A percentile compares a stretch with the other conserved stretches of the same genome.
Conservation (phyloP, 1,139 yeast genomes). For the Yamadazyma dendronema region DNA sequence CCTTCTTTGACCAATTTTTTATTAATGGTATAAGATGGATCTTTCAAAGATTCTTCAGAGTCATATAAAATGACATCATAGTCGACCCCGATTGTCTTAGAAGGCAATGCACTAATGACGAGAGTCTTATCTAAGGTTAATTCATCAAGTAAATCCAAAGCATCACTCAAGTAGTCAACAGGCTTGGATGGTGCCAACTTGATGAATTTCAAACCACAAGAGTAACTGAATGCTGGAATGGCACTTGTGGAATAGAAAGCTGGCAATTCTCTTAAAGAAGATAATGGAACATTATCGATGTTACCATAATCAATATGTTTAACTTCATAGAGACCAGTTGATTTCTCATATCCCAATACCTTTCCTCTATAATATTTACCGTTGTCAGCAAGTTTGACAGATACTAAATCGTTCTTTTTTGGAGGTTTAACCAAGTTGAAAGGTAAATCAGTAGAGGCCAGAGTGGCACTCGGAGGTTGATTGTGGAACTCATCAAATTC, state of each 20-base stretch:
- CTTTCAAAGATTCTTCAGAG: slow-evolving; percentile 55
- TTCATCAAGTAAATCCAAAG: slow-evolving; percentile 57
- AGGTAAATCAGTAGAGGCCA: slow-evolving; percentile 44
- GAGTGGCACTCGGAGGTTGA: slow-evolving; percentile 39
- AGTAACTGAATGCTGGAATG: slow-evolving; percentile 57
- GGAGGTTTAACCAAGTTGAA: slow-evolving; percentile 45
- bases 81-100: slow-evolving; percentile 37
- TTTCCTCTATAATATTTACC: slow-evolving; percentile 62
- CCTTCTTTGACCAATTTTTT: slow-evolving; percentile 62
- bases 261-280: slow-evolving; percentile 56
- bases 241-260: slow-evolving; percentile 41
- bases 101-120: slow-evolving; percentile 54
- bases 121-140: slow-evolving; percentile 53
- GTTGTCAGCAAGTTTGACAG: slow-evolving; percentile 54
- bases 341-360: slow-evolving; percentile 50
- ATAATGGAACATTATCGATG: slow-evolving; percentile 45
- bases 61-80: slow-evolving; percentile 58
- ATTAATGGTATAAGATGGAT: slow-evolving; percentile 63
- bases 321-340: slow-evolving; percentile 47
- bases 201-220: slow-evolving; percentile 55
- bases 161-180: slow-evolving; percentile 58
- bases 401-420: slow-evolving; percentile 58
- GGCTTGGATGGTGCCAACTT: slow-evolving; percentile 60
- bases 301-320: slow-evolving; percentile 69
- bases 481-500: slow-evolving; percentile 46